phyloP scores from a whole-genome alignment of 1,284 basidiomycete genomes.

The Microbotryum scabiosae region DNA sequence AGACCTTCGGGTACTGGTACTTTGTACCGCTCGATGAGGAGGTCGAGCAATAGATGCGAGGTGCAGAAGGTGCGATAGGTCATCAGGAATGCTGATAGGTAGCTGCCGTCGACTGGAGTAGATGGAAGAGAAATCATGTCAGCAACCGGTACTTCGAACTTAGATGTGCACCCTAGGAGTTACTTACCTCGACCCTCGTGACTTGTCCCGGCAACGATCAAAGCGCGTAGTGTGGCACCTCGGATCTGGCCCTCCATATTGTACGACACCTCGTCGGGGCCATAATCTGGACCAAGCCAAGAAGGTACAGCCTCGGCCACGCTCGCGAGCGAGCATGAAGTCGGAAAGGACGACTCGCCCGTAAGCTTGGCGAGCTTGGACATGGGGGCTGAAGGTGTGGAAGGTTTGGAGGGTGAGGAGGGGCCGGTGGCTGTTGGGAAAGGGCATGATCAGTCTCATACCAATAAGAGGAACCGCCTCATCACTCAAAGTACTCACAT shows the following conservation, averaged over 20 bases:
- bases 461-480: not conserved
- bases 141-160: not conserved
- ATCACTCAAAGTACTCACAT: no score
- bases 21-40: conserved; percentile 76
- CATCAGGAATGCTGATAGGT: conserved; percentile 88
- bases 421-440: not conserved
- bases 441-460: not conserved
- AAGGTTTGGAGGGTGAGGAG: no score
- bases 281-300: conserved; percentile 64
- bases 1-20: conserved; percentile 68
- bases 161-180: not conserved
- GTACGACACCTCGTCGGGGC: conserved; percentile 72
- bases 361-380: conserved; percentile 63
- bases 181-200: conserved; percentile 52
- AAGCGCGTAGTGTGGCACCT: conserved; percentile 74
- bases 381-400: no score
- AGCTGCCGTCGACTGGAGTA: conserved; percentile 55
- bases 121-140: conserved; percentile 26
- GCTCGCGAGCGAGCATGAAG: not conserved
- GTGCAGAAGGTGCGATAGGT: conserved; percentile 95
- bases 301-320: conserved; percentile 11
- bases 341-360: conserved; percentile 54
- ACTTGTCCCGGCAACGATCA: conserved; percentile 81
- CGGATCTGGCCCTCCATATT: conserved; percentile 67
- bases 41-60: conserved; percentile 71